Conservation (phyloP, 148 eudicot genomes). For the Cornus florida region DNA sequence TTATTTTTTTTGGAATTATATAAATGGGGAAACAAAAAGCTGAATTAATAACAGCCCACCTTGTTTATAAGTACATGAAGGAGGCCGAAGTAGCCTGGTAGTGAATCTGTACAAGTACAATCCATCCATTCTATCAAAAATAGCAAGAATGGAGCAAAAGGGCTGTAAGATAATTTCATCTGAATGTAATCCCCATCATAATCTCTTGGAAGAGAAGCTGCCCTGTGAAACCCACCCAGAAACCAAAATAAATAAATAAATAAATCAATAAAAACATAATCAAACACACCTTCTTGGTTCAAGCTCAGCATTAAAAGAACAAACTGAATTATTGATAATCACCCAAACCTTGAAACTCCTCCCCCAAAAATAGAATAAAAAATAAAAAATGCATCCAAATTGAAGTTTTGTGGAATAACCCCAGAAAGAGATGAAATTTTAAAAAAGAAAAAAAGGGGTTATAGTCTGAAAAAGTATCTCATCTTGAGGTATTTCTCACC, state of each 20-base stretch:
- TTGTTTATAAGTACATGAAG: constrained; percentile 70
- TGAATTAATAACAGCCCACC: constrained; percentile 25
- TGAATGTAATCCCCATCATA: constrained; percentile 67
- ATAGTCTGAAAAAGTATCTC: not conserved
- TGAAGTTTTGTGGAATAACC: not conserved
- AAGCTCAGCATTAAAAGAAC: not conserved
- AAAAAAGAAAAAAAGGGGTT: not conserved
- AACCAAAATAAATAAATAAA: not conserved
- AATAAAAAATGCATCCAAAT: not conserved
- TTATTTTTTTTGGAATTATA: not conserved
- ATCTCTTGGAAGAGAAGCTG: constrained; percentile 69
- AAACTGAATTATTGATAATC: not conserved
- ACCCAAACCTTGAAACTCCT: not conserved
- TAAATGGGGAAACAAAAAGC: not conserved
- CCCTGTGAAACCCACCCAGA: constrained; percentile 46
- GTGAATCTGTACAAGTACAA: constrained; percentile 59
- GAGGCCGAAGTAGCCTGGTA: constrained; percentile 69
- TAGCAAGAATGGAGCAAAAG: constrained; percentile 73
- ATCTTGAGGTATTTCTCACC: not conserved
- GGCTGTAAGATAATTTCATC: constrained; percentile 74
- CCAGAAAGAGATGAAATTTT: not conserved
- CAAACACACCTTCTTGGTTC: not conserved
- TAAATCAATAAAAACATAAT: not conserved
- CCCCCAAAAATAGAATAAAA: not conserved
- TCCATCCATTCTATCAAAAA: constrained; percentile 88